These are phyloP conservation scores for Phytopythium oedochilum DNA, from an alignment of 352 stramenopile genomes.

Conservation along the genomic window DNA sequence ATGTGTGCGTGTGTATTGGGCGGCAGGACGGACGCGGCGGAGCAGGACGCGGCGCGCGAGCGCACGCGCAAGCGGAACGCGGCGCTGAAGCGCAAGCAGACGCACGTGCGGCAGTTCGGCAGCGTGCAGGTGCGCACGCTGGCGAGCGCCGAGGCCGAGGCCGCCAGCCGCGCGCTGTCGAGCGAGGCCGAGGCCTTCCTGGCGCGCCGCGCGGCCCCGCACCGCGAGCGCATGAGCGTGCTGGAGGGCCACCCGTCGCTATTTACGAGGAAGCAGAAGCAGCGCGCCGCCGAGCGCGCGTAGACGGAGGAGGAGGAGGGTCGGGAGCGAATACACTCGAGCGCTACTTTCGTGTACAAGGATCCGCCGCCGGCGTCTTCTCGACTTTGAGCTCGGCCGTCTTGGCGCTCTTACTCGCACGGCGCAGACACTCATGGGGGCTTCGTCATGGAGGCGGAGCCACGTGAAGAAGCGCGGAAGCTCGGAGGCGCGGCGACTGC, in stretches of 20 bases:
- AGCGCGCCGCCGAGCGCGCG: slow-evolving; percentile 11
- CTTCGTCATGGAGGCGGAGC: too few species aligned
- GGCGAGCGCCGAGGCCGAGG: slow-evolving; percentile 29
- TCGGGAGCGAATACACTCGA: too few species aligned
- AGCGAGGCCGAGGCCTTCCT: slow-evolving; percentile 46
- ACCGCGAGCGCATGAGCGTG: slow-evolving; percentile 54
- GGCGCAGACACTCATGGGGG: too few species aligned
- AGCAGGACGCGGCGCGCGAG: slow-evolving; percentile 26
- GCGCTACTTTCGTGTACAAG: too few species aligned
- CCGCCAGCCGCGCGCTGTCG: slow-evolving; percentile 31
- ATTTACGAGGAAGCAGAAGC: slow-evolving; percentile 77
- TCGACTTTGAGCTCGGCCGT: too few species aligned
- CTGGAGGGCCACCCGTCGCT: slow-evolving; percentile 59
- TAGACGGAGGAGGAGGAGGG: too few species aligned
- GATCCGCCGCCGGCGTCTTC: too few species aligned
- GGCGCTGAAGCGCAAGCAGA: slow-evolving; percentile 31
- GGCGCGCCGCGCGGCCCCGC: slow-evolving; percentile 41
- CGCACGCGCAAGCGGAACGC: slow-evolving; percentile 15
- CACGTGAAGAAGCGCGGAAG: too few species aligned
- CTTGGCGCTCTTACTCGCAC: too few species aligned
- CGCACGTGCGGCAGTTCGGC: slow-evolving; percentile 70
- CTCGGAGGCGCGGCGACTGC: too few species aligned
- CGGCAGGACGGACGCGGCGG: slow-evolving; percentile 44
- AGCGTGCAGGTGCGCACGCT: slow-evolving; percentile 73
- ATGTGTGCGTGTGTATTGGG: neutral